These are phyloP conservation scores for Tremellales sp. DNA, from an alignment of 1,284 basidiomycete species.

Conservation along the genomic window DNA sequence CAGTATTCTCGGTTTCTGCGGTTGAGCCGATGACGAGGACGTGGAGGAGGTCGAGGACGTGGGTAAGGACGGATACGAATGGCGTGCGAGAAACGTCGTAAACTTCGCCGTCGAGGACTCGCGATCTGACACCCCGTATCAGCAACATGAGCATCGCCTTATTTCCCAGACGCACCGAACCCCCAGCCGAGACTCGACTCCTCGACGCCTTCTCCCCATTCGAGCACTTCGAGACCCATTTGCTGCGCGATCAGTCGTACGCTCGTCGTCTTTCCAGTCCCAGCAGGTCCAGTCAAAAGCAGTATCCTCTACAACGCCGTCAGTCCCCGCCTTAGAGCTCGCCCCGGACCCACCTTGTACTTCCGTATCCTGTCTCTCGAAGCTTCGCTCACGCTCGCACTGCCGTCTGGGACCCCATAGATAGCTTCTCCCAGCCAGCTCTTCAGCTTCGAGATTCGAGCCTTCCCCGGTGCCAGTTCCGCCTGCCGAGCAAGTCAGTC, in stretches of 20 bases:
- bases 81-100: constrained; percentile 67
- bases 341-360: constrained; percentile 63
- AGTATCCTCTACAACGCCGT: constrained; percentile 64
- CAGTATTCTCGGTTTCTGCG: constrained; percentile 53
- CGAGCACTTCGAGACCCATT: constrained; percentile 73
- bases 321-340: constrained; percentile 1
- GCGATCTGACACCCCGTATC: constrained; percentile 29
- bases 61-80: constrained; percentile 61
- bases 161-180: constrained; percentile 20
- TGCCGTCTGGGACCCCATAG: constrained; percentile 53
- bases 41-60: constrained; percentile 50
- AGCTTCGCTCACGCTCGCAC: constrained; percentile 20
- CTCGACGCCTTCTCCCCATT: constrained; percentile 63
- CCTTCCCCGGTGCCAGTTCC: constrained; percentile 82
- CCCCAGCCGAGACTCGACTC: constrained; percentile 41
- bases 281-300: constrained; percentile 81
- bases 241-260: constrained; percentile 70
- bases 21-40: constrained; percentile 24
- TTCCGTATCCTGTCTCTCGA: constrained; percentile 61
- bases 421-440: constrained; percentile 82
- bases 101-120: constrained; percentile 72
- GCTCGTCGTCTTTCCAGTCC: constrained; percentile 85
- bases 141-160: not conserved
- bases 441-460: constrained; percentile 78
- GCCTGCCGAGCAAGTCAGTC: constrained; percentile 50